Evolutionary conservation across 1,284 basidiomycete species (phyloP).

Genomic region (Xanthoconium separans): DNA sequence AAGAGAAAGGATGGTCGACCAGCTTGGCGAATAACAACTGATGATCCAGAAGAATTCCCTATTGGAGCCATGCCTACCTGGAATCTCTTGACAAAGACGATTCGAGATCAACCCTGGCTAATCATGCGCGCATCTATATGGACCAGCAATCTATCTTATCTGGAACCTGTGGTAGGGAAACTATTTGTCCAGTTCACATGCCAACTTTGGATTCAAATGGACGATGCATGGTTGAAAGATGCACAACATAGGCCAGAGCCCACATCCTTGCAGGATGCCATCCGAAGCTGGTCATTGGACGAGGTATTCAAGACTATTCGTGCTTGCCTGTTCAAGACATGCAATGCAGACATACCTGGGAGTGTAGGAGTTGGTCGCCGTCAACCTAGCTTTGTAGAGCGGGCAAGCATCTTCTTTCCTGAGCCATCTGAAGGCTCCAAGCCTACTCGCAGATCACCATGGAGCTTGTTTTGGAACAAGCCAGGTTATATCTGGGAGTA

Average conservation of each 20-base stretch:
- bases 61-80: not conserved
- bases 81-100: not conserved
- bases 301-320: not conserved
- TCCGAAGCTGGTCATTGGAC: not conserved
- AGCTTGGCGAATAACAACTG: not conserved
- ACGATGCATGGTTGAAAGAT: not conserved
- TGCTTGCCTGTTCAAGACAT: not conserved
- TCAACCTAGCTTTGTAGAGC: not conserved
- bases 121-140: not conserved
- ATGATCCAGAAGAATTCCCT: not conserved
- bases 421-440: not conserved
- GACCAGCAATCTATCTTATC: not conserved
- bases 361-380: not conserved
- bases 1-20: not conserved
- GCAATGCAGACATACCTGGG: not conserved
- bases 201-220: not conserved
- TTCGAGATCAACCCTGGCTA: not conserved
- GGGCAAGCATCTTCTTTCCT: not conserved
- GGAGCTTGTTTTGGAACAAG: not conserved
- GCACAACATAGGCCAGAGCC: not conserved
- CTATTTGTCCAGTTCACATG: not conserved
- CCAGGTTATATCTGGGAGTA: constrained; percentile 1
- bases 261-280: not conserved
- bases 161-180: not conserved
- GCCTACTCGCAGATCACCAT: not conserved